A percentile compares a stretch with the other conserved stretches of the same genome.
Evolutionary conservation across 805 yeast genomes (phyloP).

Genomic region (Cyberlindnera maritima): DNA sequence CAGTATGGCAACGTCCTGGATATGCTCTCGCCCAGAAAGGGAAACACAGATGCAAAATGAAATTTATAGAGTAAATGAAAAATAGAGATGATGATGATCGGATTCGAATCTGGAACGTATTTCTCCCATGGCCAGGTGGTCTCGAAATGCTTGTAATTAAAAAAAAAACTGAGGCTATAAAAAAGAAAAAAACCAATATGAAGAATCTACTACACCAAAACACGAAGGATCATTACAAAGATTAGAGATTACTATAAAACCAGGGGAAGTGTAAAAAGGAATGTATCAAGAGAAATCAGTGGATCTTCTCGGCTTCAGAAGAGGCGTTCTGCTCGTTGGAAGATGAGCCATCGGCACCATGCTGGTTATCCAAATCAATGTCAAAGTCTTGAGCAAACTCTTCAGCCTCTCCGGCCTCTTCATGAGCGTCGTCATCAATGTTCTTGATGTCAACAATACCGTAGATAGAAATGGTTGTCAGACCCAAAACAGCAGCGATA

Average conservation of each 20-base stretch:
- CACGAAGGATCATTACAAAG: background rate
- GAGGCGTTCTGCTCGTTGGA: conserved; percentile 3
- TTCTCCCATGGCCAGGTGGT: too few species aligned
- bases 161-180: too few species aligned
- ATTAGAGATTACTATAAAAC: conserved; percentile 1
- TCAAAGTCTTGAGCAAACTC: conserved; percentile 28
- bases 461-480: conserved; percentile 71
- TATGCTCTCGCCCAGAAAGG: background rate
- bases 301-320: conserved; percentile 5
- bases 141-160: too few species aligned
- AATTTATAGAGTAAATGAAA: too few species aligned
- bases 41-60: too few species aligned
- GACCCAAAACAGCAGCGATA: conserved; percentile 81
- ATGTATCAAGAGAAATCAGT: background rate
- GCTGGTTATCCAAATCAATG: conserved; percentile 16
- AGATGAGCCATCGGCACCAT: conserved; percentile 8
- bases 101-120: too few species aligned
- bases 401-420: too few species aligned
- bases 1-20: background rate
- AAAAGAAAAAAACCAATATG: too few species aligned
- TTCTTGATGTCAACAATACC: conserved; percentile 82
- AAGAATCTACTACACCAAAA: too few species aligned
- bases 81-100: too few species aligned
- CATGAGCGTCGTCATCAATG: conserved; percentile 61
- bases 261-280: background rate